Evolutionary conservation across 1,284 basidiomycete genomes (phyloP).

Genomic region (Apiotrichum gamsii): DNA sequence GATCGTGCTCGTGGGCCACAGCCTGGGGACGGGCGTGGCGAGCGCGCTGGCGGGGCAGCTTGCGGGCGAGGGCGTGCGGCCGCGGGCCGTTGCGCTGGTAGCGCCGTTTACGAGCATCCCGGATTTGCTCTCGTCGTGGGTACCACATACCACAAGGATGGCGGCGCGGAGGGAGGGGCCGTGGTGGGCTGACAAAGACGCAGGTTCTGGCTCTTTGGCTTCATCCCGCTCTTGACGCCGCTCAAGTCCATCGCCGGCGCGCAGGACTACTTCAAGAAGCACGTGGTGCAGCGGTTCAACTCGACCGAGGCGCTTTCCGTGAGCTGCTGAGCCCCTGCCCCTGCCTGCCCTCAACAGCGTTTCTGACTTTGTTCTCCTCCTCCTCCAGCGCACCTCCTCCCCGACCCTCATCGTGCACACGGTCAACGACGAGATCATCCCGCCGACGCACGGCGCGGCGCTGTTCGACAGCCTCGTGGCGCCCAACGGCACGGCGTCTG

Average conservation of each 20-base stretch:
- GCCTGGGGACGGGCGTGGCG: slow-evolving; percentile 78
- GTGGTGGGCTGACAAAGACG: not conserved
- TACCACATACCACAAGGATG: too few relatives aligned
- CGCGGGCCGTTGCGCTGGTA: slow-evolving; percentile 36
- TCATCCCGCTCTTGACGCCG: slow-evolving; percentile 36
- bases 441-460: slow-evolving; percentile 63
- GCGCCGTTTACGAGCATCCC: slow-evolving; percentile 42
- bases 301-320: slow-evolving; percentile 27
- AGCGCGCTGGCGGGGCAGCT: slow-evolving; percentile 44
- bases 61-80: slow-evolving; percentile 33
- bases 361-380: too few relatives aligned
- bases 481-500: slow-evolving; percentile 1
- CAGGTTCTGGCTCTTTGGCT: slow-evolving; percentile 34
- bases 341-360: not conserved
- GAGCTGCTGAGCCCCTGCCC: not conserved
- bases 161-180: too few relatives aligned
- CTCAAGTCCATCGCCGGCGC: slow-evolving; percentile 21
- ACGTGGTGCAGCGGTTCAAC: slow-evolving; percentile 28
- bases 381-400: slow-evolving; percentile 54
- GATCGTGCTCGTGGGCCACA: slow-evolving; percentile 60
- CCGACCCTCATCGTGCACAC: slow-evolving; percentile 74
- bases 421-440: slow-evolving; percentile 73
- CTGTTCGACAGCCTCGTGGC: slow-evolving; percentile 59
- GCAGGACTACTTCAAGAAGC: slow-evolving; percentile 27
- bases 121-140: slow-evolving; percentile 34